Base-by-base conservation (phyloP, 2,329 filamentous ascomycete genomes). In the Aspergillus sclerotialis region DNA sequence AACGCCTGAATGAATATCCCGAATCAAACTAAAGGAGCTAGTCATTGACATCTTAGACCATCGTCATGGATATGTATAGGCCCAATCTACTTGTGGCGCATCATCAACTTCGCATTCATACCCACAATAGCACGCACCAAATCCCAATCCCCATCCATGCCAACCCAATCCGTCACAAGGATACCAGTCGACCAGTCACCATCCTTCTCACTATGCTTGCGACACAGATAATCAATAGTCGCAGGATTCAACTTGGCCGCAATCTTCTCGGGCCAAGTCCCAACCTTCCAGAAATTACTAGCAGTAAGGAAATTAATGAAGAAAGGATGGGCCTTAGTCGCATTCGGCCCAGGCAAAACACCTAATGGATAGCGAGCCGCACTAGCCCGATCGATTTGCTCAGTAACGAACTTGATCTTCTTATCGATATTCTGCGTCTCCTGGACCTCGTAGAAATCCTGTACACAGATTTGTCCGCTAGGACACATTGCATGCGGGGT, bases 91-190 rank as follows among this genome's bases (percentile, higher is more conserved):
- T 40, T 35, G 7, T 44, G 24, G 18, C 28, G 36, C 44, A 64
- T 43, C 43, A 60, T 55, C 48, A 77, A 52, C 37, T 65, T 82
- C 15, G 82, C 76, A 57, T 98, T 98, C 86, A 94, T 89, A 5
- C 85, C 89, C 5, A 96, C 81, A 49, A 95, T 82, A 61, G 85
- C 84, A 44, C 81, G 76, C 23, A 93, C 77, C 35, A 96, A 63
- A 64, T 95, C 88, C 90, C 90, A 98, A 62, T 96, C 84, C 1
- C 82, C 88, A 42, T 80, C 73, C 40, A 80, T 69, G 2, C 92
- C 92, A 32, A 95, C 89, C 85, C 85, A 95, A 61, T 98, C 92
- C 42, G 84, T 92, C 16, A 96, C 82, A 28, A 96, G 80, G 39
- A 96, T 78, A 4, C 92, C 92, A 1, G 89, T 93, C 5, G 78